A percentile compares a stretch with the other conserved stretches of the same genome.
phyloP scores from a whole-genome alignment of 2,329 filamentous ascomycete species.

The Sporothrix luriei region DNA sequence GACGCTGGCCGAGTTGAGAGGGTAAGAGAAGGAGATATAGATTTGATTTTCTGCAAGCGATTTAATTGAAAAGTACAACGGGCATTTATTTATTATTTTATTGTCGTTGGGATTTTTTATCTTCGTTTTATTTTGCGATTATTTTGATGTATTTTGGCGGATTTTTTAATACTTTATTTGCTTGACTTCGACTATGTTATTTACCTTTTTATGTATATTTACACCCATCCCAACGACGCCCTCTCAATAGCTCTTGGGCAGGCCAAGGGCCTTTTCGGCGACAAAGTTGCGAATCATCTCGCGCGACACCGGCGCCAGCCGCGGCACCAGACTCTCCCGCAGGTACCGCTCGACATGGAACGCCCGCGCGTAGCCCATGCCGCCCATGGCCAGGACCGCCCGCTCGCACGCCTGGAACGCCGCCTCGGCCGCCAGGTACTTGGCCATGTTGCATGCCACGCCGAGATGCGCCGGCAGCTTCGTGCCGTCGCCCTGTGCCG shows the following conservation, averaged over 20 bases:
- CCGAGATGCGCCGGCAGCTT: constrained; percentile 58
- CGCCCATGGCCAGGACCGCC: constrained; percentile 61
- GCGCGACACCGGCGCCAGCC: constrained; percentile 65
- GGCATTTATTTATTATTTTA: background rate
- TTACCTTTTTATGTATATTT: background rate
- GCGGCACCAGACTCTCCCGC: constrained; percentile 64
- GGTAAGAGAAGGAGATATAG: constrained; percentile 26
- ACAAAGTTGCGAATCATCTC: constrained; percentile 80
- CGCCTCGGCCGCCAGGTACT: constrained; percentile 69
- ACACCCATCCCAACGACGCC: background rate
- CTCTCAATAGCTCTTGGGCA: constrained; percentile 68
- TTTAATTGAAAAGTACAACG: constrained; percentile 26
- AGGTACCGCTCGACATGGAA: constrained; percentile 68
- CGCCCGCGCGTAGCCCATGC: constrained; percentile 67
- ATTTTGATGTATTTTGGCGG: background rate
- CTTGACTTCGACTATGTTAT: too few species aligned
- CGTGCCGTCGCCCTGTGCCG: background rate
- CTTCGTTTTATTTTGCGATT: background rate
- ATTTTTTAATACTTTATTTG: background rate
- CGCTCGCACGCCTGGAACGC: constrained; percentile 65
- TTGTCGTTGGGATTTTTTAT: background rate
- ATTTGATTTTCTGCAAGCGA: constrained; percentile 5
- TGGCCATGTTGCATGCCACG: constrained; percentile 68
- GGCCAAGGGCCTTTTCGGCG: constrained; percentile 65
- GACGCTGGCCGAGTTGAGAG: constrained; percentile 52